A percentile compares a stretch with the other conserved stretches of the same genome.
Conservation (phyloP, 1,284 basidiomycete genomes). For the Leccinum pachyderme region DNA sequence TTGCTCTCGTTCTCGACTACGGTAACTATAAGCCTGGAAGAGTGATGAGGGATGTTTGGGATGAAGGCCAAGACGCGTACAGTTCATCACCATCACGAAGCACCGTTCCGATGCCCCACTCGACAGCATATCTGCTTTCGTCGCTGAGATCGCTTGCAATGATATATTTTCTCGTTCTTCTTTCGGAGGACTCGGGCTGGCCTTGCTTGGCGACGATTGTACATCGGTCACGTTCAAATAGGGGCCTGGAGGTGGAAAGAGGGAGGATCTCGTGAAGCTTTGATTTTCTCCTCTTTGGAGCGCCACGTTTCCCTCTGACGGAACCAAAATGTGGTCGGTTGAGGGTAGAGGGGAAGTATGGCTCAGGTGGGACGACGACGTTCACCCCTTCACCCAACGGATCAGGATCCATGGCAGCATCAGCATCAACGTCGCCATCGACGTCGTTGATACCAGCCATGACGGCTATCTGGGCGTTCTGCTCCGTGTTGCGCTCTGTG, state of each 20-base stretch:
- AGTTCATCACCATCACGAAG: constrained; percentile 92
- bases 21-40: constrained; percentile 69
- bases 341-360: constrained; percentile 73
- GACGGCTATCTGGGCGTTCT: constrained; percentile 65
- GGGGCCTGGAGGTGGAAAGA: constrained; percentile 69
- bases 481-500: constrained; percentile 70
- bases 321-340: constrained; percentile 41
- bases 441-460: constrained; percentile 32
- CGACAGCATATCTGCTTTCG: constrained; percentile 87
- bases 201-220: constrained; percentile 90
- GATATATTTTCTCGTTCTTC: constrained; percentile 74
- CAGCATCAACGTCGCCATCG: constrained; percentile 41
- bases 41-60: constrained; percentile 1
- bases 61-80: constrained; percentile 34
- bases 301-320: constrained; percentile 43
- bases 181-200: constrained; percentile 59
- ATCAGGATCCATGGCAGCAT: constrained; percentile 59
- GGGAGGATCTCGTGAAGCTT: constrained; percentile 59
- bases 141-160: constrained; percentile 94
- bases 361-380: constrained; percentile 78
- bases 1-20: constrained; percentile 93
- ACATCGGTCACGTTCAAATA: constrained; percentile 90
- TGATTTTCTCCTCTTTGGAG: constrained; percentile 58
- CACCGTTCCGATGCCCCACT: constrained; percentile 97
- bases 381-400: constrained; percentile 88